A percentile compares a stretch with the other conserved stretches of the same genome.
phyloP scores from a whole-genome alignment of 176 grass and related monocot genomes.

The Miscanthus lutarioriparius region DNA sequence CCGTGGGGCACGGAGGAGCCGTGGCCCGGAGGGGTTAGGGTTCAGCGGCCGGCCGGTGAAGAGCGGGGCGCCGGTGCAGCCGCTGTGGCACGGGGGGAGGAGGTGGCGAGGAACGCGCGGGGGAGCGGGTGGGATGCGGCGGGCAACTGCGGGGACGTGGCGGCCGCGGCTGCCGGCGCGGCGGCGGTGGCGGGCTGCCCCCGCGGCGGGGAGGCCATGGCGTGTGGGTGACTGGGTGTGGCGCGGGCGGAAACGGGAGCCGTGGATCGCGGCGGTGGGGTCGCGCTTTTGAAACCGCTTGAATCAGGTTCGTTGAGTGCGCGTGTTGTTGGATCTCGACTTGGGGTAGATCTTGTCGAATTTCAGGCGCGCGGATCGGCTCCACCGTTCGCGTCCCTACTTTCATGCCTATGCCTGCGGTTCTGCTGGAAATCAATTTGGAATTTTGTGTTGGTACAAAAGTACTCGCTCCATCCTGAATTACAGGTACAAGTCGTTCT shows the following conservation, averaged over 20 bases:
- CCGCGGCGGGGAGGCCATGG: constrained; percentile 43
- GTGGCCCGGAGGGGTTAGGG: constrained; percentile 47
- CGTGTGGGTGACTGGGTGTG: background rate
- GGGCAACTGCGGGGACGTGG: constrained; percentile 20
- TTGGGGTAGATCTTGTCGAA: background rate
- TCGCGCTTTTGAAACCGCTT: constrained; percentile 35
- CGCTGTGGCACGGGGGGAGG: constrained; percentile 9
- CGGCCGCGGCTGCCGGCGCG: background rate
- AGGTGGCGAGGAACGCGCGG: constrained; percentile 39
- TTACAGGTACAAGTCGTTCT: too few relatives aligned
- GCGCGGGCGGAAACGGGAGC: constrained; percentile 23
- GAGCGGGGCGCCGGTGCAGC: constrained; percentile 23
- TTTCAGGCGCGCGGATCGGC: background rate
- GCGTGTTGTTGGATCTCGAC: background rate
- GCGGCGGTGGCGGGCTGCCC: constrained; percentile 16
- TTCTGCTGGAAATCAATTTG: too few relatives aligned
- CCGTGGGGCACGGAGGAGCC: constrained; percentile 16
- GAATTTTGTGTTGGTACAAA: too few relatives aligned
- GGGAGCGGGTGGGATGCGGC: constrained; percentile 34
- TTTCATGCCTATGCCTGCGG: too few relatives aligned
- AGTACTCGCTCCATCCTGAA: too few relatives aligned
- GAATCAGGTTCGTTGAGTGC: background rate
- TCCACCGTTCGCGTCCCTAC: too few relatives aligned
- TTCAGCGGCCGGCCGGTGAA: constrained; percentile 37
- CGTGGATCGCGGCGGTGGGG: background rate